Evolutionary conservation across 345 rosid species (phyloP), one percentile per base, ranked within the genome.

Genomic region (Punica granatum): DNA sequence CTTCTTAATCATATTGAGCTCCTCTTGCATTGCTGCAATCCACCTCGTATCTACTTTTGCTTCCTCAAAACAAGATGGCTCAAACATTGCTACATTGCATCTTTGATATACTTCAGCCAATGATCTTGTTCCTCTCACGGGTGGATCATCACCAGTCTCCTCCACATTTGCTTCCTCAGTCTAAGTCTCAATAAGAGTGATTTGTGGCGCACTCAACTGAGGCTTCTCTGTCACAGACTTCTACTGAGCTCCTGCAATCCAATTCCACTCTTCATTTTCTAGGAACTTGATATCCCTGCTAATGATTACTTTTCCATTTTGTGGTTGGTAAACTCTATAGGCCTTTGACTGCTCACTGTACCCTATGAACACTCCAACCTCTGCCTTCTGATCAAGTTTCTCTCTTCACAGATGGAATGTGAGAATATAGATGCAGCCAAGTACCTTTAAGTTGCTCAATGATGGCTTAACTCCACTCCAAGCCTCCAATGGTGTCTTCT

Each of bases 341-440:
- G 73, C 73, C 35, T 72, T 72, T 0, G 67, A 59, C 12, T 9
- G n/a, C n/a, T n/a, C n/a, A n/a, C n/a, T n/a, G n/a, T n/a, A n/a
- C n/a, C n/a, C n/a, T n/a, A n/a, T n/a, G 34, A 72, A 72, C 14
- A 73, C 51, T 0, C 77, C 43, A 23, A n/a, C 42, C 37, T 69
- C 54, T 11, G 51, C 58, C 51, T 69, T 76, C n/a, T 58, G 44
- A 23, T 72, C 77, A 16, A 73, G 25, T 23, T 65, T 72, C 48
- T 68, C 70, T 43, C 73, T 41, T 25, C 64, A 59, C 65, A 8
- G 58, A 13, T 9, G 54, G 72, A 67, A 70, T 44, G 30, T 66
- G 64, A 32, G 71, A 12, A 35, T 36, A 72, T 62, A 59, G 7
- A 67, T 1, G 14, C 67, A 60, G 1, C 71, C 62, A 59, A 72